Evolutionary conservation across 805 yeast species (phyloP), one percentile per base, ranked within the genome.

Genomic region (Candida maris): DNA sequence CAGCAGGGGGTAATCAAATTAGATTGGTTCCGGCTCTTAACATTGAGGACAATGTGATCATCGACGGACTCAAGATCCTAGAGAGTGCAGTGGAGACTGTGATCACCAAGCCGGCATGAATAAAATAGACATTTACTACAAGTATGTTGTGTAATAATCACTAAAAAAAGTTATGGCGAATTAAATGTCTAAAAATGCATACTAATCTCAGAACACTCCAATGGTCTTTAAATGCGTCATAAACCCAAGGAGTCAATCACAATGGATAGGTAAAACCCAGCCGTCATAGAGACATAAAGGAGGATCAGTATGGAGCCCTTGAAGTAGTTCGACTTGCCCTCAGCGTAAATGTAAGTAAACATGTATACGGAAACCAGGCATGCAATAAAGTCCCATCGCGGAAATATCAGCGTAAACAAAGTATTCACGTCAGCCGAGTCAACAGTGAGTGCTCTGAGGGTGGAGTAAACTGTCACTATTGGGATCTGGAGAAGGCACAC

Each of bases 401-500:
- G 97, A 68, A 93, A 93, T 3, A 93, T 79, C 46, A 93, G 67
- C 0, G 96, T 75, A 57, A 88, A 86, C 66, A 81, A 73, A 20
- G 62, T 60, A 39, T 67, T 61, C 34, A 68, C 58, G 15, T 44
- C 45, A 2, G 55, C 37, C 18, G 49, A 43, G 4, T 56, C 54
- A 50, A 49, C 62, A 55, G 56, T 62, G 54, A 56, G 19, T 28
- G 42, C 50, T 54, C 52, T 70, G 62, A 64, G 68, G 39, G 83
- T 71, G 2, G 96, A 82, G 55, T 75, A 87, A 9, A 91, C 55
- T 8, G 88, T 95, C 55, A 93, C 72, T 2, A 93, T 80, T 1
- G 98, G 98, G 31, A 93, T 85, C 58, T 93, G 98, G 46, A 93
- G 70, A 40, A 93, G 67, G 49, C 96, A 91, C 12, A 93, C 98